phyloP scores from a whole-genome alignment of 768 basidiomycete genomes.

The Tricholoma hemisulphureum region DNA sequence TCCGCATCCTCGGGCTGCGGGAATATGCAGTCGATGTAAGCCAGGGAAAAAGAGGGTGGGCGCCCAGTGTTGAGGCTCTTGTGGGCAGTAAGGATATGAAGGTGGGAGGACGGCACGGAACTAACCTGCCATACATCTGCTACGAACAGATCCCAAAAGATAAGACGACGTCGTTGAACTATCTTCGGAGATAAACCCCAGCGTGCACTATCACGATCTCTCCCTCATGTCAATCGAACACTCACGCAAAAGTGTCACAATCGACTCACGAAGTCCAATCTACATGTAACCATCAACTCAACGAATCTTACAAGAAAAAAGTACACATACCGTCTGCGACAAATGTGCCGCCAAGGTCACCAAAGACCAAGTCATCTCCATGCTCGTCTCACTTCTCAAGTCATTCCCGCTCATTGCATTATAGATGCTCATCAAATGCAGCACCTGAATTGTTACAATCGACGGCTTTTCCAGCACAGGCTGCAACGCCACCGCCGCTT shows the following conservation, averaged over 20 bases:
- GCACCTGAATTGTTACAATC: constrained; percentile 64
- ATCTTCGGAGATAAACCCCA: constrained; percentile 64
- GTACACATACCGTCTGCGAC: constrained; percentile 55
- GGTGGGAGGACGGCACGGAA: background rate
- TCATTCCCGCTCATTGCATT: constrained; percentile 69
- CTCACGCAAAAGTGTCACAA: background rate
- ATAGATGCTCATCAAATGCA: constrained; percentile 69
- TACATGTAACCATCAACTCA: constrained; percentile 21
- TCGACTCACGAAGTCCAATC: constrained; percentile 65
- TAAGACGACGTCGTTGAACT: constrained; percentile 60
- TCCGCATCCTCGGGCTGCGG: constrained; percentile 41
- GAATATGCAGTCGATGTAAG: constrained; percentile 66
- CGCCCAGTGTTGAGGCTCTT: constrained; percentile 73
- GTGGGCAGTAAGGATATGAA: background rate
- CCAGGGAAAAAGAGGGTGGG: constrained; percentile 64
- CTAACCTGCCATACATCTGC: constrained; percentile 66
- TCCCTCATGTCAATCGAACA: constrained; percentile 5
- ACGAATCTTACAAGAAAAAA: background rate
- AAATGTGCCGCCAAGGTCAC: constrained; percentile 65
- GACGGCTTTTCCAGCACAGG: constrained; percentile 72
- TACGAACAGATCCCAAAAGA: constrained; percentile 80
- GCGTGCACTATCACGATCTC: constrained; percentile 64
- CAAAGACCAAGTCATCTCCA: constrained; percentile 71
- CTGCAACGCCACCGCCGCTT: constrained; percentile 64
- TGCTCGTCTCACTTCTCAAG: constrained; percentile 58